A percentile compares a stretch with the other conserved stretches of the same genome.
These are phyloP conservation scores for Aspergillus indologenus DNA, from an alignment of 495 filamentous ascomycete species.

Conservation along the genomic window DNA sequence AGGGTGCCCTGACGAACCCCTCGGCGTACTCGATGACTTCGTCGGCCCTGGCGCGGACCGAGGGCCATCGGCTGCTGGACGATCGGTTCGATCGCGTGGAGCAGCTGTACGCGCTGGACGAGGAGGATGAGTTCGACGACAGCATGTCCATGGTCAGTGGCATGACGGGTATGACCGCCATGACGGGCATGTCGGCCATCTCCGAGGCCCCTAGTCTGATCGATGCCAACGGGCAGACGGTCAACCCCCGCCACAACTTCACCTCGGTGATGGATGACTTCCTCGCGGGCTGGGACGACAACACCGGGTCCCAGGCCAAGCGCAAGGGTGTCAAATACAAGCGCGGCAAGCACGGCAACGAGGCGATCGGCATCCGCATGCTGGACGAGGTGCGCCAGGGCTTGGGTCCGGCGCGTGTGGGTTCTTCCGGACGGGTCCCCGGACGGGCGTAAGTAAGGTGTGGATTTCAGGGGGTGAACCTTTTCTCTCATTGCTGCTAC, in stretches of 20 bases:
- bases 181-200: slow-evolving; percentile 41
- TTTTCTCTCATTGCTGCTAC: background rate
- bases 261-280: slow-evolving; percentile 93
- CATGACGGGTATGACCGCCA: slow-evolving; percentile 49
- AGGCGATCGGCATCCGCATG: slow-evolving; percentile 77
- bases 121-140: slow-evolving; percentile 60
- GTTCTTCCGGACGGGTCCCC: slow-evolving; percentile 23
- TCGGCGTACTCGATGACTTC: slow-evolving; percentile 97
- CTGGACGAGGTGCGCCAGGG: slow-evolving; percentile 85
- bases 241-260: slow-evolving; percentile 67
- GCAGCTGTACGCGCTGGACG: slow-evolving; percentile 74
- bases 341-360: slow-evolving; percentile 77
- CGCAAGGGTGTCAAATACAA: slow-evolving; percentile 49
- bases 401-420: slow-evolving; percentile 64
- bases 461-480: background rate
- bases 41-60: slow-evolving; percentile 81
- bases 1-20: slow-evolving; percentile 83
- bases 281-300: slow-evolving; percentile 57
- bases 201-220: slow-evolving; percentile 47
- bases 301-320: slow-evolving; percentile 73
- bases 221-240: slow-evolving; percentile 37
- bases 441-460: slow-evolving; percentile 28
- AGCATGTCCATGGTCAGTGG: slow-evolving; percentile 53
- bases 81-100: slow-evolving; percentile 89
- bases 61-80: slow-evolving; percentile 82